Evolutionary conservation across 345 rosid species (phyloP).

Genomic region (Physaria fendleri): DNA sequence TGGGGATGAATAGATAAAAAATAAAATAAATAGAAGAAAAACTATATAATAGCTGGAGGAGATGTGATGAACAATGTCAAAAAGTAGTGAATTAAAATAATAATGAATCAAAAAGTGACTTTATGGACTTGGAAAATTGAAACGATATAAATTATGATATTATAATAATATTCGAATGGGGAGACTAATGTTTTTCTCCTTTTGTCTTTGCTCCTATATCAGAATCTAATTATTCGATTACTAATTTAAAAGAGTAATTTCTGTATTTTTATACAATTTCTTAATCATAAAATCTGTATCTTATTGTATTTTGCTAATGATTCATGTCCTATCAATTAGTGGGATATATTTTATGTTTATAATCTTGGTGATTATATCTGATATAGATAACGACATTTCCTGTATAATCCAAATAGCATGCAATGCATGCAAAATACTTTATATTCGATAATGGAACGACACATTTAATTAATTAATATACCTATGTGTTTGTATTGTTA

Average conservation of each 20-base stretch:
- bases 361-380: background rate
- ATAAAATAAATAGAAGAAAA: constrained; percentile 3
- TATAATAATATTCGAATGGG: too few relatives aligned
- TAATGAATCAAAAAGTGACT: constrained; percentile 27
- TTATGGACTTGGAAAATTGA: constrained; percentile 27
- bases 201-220: constrained; percentile 24
- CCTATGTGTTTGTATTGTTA: background rate
- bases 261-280: background rate
- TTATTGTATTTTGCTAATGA: constrained; percentile 18
- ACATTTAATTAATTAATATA: background rate
- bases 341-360: background rate
- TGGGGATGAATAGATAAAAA: constrained; percentile 29
- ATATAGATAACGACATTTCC: constrained; percentile 17
- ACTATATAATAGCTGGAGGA: constrained; percentile 60
- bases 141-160: constrained; percentile 7
- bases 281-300: background rate
- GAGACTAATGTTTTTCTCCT: constrained; percentile 44
- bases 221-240: constrained; percentile 7
- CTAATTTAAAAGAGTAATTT: background rate
- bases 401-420: background rate
- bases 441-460: background rate
- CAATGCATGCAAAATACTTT: background rate
- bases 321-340: constrained; percentile 18
- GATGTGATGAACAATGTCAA: constrained; percentile 40
- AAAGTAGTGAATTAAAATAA: constrained; percentile 31